Evolutionary conservation across 371 early-diverging fungal species (phyloP).

Genomic region (Mortierella sp.): DNA sequence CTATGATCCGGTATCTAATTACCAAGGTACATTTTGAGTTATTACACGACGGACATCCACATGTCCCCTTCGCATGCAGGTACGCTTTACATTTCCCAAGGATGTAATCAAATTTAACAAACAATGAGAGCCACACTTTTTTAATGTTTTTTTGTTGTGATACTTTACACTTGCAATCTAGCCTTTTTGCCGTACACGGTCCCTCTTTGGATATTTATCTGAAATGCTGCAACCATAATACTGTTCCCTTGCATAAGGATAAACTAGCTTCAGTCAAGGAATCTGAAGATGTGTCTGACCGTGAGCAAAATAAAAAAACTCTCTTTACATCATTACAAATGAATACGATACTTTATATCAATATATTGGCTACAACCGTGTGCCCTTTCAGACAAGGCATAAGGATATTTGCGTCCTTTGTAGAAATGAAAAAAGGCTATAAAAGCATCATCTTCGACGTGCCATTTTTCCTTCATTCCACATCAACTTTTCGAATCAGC

Average conservation of each 20-base stretch:
- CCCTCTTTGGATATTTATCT: background rate
- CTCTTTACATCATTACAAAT: too few relatives aligned
- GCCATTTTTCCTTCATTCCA: constrained; percentile 9
- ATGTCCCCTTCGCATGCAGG: too few relatives aligned
- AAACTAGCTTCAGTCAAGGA: too few relatives aligned
- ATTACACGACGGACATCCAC: too few relatives aligned
- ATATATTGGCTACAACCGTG: background rate
- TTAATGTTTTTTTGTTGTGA: background rate
- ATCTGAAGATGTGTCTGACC: too few relatives aligned
- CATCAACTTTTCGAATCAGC: constrained; percentile 13
- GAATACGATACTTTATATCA: background rate
- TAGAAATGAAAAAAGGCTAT: constrained; percentile 3
- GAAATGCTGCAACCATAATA: background rate
- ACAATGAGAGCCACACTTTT: constrained; percentile 1
- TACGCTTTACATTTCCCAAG: too few relatives aligned
- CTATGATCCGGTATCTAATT: too few relatives aligned
- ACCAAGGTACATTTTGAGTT: too few relatives aligned
- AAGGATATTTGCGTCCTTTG: background rate
- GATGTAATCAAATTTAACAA: background rate
- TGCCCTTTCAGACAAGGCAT: background rate
- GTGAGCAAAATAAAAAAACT: too few relatives aligned
- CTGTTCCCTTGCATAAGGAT: too few relatives aligned
- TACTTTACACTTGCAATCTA: background rate
- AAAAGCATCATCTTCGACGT: constrained; percentile 14
- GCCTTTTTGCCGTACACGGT: constrained; percentile 26